Conservation (phyloP, 345 rosid genomes). For the Ceriops tagal region DNA sequence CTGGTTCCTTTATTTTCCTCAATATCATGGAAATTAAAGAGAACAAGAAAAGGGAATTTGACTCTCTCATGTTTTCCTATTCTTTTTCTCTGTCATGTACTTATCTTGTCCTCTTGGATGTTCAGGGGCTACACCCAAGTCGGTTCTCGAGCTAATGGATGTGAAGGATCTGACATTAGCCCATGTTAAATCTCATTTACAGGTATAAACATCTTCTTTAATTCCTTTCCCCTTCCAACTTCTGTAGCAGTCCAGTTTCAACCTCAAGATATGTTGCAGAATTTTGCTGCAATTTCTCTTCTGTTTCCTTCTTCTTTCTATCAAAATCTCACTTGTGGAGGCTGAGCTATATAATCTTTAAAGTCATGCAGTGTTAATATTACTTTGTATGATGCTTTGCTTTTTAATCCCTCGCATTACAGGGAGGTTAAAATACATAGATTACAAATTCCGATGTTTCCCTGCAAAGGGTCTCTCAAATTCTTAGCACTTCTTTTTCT, state of each 20-base stretch:
- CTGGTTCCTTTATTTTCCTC: neutral
- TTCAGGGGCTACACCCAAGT: slow-evolving; percentile 92
- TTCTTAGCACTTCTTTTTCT: slow-evolving; percentile 44
- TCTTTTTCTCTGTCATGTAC: neutral
- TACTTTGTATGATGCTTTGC: slow-evolving; percentile 16
- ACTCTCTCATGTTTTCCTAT: slow-evolving; percentile 10
- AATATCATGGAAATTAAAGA: neutral
- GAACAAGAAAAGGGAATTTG: slow-evolving; percentile 13
- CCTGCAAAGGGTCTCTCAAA: slow-evolving; percentile 42
- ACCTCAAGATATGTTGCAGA: neutral
- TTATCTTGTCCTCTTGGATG: slow-evolving; percentile 11
- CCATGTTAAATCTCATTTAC: slow-evolving; percentile 96
- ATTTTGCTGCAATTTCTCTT: neutral
- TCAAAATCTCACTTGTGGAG: too few species aligned
- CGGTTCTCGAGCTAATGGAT: slow-evolving; percentile 99
- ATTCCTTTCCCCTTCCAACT: neutral
- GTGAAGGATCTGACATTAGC: slow-evolving; percentile 98
- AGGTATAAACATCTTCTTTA: slow-evolving; percentile 42
- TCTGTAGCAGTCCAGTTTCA: neutral
- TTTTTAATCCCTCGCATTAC: slow-evolving; percentile 29
- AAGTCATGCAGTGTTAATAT: slow-evolving; percentile 8
- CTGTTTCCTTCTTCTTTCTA: neutral
- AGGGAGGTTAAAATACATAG: slow-evolving; percentile 26
- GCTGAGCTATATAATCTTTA: neutral
- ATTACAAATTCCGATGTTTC: slow-evolving; percentile 52